Conservation (phyloP, 768 basidiomycete genomes). For the Boletus reticuloceps region DNA sequence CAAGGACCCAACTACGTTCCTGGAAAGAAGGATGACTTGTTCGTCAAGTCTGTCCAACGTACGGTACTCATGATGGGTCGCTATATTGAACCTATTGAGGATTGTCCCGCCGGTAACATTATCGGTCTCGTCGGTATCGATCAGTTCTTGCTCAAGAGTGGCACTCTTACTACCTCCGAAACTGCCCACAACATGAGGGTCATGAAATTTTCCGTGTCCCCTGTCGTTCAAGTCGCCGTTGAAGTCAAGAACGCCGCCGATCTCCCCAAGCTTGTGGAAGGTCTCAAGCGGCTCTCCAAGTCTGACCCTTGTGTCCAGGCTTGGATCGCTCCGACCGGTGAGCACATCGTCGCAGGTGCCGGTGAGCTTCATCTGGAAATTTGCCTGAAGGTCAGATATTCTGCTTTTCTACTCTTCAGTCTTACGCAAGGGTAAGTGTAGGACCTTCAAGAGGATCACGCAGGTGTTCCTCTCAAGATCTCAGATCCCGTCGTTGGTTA, state of each 20-base stretch:
- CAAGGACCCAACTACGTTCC: slow-evolving; percentile 99
- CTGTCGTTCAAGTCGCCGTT: slow-evolving; percentile 98
- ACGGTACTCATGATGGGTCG: slow-evolving; percentile 99
- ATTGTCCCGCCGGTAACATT: slow-evolving; percentile 99
- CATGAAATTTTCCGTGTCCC: slow-evolving; percentile 99
- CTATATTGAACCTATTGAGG: slow-evolving; percentile 97
- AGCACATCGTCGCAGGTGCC: slow-evolving; percentile 99
- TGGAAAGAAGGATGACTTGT: slow-evolving; percentile 98
- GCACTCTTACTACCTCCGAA: slow-evolving; percentile 96
- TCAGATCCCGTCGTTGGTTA: slow-evolving; percentile 98
- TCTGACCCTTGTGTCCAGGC: slow-evolving; percentile 99
- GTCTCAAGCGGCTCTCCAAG: slow-evolving; percentile 99
- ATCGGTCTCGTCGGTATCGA: slow-evolving; percentile 99
- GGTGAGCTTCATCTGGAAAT: slow-evolving; percentile 99
- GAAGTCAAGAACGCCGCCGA: slow-evolving; percentile 99
- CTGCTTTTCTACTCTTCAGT: neutral
- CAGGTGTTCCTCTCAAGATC: slow-evolving; percentile 97
- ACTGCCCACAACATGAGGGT: slow-evolving; percentile 99
- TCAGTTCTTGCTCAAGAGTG: slow-evolving; percentile 99
- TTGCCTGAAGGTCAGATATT: slow-evolving; percentile 80
- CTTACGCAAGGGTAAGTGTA: slow-evolving; percentile 27
- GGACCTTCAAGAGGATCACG: slow-evolving; percentile 99
- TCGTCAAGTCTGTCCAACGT: slow-evolving; percentile 97
- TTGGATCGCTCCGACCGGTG: slow-evolving; percentile 87
- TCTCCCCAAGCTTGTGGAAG: slow-evolving; percentile 99